Evolutionary conservation across 352 stramenopile genomes (phyloP).

Genomic region (Pythium rishiriense): DNA sequence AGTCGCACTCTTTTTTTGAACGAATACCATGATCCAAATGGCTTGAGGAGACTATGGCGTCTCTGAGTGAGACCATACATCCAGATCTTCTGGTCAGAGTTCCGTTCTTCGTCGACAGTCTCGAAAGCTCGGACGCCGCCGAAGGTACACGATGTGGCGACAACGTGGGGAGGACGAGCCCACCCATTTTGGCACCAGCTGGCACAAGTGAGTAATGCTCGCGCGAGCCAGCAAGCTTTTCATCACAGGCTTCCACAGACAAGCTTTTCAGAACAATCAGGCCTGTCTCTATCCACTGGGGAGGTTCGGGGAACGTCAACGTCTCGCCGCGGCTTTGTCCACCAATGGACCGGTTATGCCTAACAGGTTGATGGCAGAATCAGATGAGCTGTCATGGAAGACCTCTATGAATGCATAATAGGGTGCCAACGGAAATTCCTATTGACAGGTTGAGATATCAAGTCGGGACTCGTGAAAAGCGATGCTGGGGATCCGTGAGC

Average conservation of each 20-base stretch:
- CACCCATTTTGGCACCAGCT: not conserved
- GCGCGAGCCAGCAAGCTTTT: not conserved
- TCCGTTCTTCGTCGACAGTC: not conserved
- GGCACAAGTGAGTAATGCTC: constrained; percentile 3
- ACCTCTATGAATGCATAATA: constrained; percentile 4
- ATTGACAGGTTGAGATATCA: too few relatives aligned
- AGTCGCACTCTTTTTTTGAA: too few relatives aligned
- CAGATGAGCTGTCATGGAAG: constrained; percentile 12
- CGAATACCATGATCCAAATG: too few relatives aligned
- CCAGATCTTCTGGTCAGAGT: too few relatives aligned
- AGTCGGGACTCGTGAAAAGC: not conserved
- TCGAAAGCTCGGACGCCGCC: too few relatives aligned
- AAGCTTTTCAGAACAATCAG: too few relatives aligned
- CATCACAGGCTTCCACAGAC: too few relatives aligned
- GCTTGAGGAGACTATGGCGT: too few relatives aligned
- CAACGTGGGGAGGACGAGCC: not conserved
- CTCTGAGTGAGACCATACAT: too few relatives aligned
- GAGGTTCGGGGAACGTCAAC: not conserved
- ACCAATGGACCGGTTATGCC: not conserved
- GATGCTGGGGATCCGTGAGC: not conserved
- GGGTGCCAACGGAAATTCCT: too few relatives aligned
- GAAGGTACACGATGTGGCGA: constrained; percentile 5
- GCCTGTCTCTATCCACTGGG: not conserved
- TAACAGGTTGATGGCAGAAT: constrained; percentile 12
- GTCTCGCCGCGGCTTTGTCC: not conserved